Conservation (phyloP, 1,284 basidiomycete genomes). For the Sporisorium graminicola region DNA sequence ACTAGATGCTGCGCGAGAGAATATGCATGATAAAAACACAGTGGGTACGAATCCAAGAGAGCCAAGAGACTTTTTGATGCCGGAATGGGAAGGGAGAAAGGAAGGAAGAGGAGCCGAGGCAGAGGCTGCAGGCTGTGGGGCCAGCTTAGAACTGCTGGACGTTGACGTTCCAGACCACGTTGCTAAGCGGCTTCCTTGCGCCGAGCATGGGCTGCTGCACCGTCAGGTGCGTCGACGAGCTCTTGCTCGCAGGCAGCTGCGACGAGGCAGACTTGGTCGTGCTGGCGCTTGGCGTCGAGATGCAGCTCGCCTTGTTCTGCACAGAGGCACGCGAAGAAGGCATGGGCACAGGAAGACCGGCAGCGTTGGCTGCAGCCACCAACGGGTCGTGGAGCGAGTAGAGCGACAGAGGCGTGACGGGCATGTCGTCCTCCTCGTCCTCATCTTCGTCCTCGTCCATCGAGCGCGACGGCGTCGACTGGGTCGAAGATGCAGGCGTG, state of each 20-base stretch:
- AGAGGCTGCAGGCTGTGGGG: background rate
- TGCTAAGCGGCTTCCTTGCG: constrained; percentile 36
- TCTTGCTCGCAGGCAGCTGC: constrained; percentile 34
- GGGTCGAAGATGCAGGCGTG: constrained; percentile 59
- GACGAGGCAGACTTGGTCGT: constrained; percentile 10
- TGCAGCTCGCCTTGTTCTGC: constrained; percentile 39
- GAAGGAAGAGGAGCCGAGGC: background rate
- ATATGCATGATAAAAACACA: constrained; percentile 47
- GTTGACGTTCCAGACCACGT: constrained; percentile 49
- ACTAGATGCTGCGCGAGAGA: constrained; percentile 22
- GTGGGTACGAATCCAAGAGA: constrained; percentile 26
- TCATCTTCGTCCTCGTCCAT: constrained; percentile 67
- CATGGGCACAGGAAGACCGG: constrained; percentile 39
- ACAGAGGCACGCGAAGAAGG: constrained; percentile 36
- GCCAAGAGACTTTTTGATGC: constrained; percentile 21
- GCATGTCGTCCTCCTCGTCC: constrained; percentile 67
- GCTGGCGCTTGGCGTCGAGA: constrained; percentile 9
- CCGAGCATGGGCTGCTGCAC: constrained; percentile 41
- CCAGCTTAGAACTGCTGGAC: constrained; percentile 39
- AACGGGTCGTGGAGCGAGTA: constrained; percentile 65
- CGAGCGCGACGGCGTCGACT: constrained; percentile 66
- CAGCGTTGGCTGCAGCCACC: constrained; percentile 43
- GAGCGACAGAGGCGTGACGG: constrained; percentile 67
- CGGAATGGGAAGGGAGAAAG: background rate
- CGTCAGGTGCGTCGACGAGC: constrained; percentile 35